Conservation (phyloP, 2,329 filamentous ascomycete species). For the Microcera coccophila region DNA sequence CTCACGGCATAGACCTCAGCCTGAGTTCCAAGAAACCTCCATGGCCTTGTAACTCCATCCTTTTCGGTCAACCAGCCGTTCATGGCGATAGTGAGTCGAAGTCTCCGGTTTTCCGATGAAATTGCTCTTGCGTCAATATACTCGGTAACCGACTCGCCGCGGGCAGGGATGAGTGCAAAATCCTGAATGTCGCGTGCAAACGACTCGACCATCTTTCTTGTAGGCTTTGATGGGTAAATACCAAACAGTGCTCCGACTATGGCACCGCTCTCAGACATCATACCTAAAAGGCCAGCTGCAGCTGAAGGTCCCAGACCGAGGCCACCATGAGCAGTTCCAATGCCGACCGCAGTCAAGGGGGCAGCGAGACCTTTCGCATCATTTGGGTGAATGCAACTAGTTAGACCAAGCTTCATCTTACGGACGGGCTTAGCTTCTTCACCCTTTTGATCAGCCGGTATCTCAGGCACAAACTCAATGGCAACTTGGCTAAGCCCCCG, state of each 20-base stretch:
- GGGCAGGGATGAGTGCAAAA: conserved; percentile 78
- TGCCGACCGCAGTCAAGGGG: conserved; percentile 70
- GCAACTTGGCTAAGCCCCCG: conserved; percentile 70
- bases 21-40: conserved; percentile 69
- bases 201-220: conserved; percentile 80
- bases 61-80: conserved; percentile 75
- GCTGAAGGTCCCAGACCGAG: conserved; percentile 69
- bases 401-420: conserved; percentile 66
- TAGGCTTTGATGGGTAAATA: conserved; percentile 82
- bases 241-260: conserved; percentile 84
- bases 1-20: conserved; percentile 78
- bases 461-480: conserved; percentile 39
- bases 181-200: conserved; percentile 84
- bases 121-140: conserved; percentile 49
- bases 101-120: conserved; percentile 56
- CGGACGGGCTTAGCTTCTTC: conserved; percentile 63
- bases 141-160: conserved; percentile 40
- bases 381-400: conserved; percentile 19
- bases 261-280: conserved; percentile 73
- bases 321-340: conserved; percentile 76
- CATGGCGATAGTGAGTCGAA: conserved; percentile 79
- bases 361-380: conserved; percentile 67
- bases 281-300: conserved; percentile 74
- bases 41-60: conserved; percentile 66
- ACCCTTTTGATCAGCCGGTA: conserved; percentile 31